Percentiles rank a stretch among this genome's conserved stretches.
Evolutionary conservation across 805 yeast species (phyloP).

Genomic region (Metschnikowia vanudenii): DNA sequence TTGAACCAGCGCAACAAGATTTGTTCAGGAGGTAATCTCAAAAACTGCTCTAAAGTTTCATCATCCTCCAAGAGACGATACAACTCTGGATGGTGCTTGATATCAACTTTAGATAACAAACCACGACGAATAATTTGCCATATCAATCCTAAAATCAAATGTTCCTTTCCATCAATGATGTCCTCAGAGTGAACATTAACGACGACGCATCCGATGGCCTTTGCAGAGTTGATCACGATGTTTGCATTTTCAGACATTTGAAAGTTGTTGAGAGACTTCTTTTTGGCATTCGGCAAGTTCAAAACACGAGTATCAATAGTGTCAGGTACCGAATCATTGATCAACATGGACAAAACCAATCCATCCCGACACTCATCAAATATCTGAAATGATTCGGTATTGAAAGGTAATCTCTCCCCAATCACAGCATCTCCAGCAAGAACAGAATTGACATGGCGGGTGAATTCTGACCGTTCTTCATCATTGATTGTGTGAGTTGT

Average conservation of each 20-base stretch:
- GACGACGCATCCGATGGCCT: constrained; percentile 97
- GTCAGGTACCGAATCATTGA: constrained; percentile 97
- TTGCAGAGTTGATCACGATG: constrained; percentile 96
- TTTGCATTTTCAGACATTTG: constrained; percentile 97
- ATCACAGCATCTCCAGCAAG: constrained; percentile 84
- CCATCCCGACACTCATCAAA: constrained; percentile 98
- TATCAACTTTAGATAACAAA: constrained; percentile 88
- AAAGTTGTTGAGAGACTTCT: constrained; percentile 83
- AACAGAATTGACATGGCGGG: constrained; percentile 91
- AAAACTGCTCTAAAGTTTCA: constrained; percentile 94
- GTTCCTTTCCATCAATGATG: constrained; percentile 91
- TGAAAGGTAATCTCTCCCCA: constrained; percentile 84
- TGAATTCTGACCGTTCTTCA: constrained; percentile 94
- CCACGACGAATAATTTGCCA: constrained; percentile 99
- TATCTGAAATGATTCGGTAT: constrained; percentile 89
- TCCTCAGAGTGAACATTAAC: constrained; percentile 97
- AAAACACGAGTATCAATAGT: constrained; percentile 97
- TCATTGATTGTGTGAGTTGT: constrained; percentile 95
- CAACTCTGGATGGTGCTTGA: constrained; percentile 92
- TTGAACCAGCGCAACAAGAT: constrained; percentile 96
- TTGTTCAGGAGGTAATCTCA: constrained; percentile 96
- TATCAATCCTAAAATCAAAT: constrained; percentile 83
- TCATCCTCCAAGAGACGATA: constrained; percentile 93
- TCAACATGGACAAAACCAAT: constrained; percentile 83
- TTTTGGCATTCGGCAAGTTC: constrained; percentile 73